A percentile compares a stretch with the other conserved stretches of the same genome.
These are phyloP conservation scores for Termitomyces sp. DNA, from an alignment of 768 basidiomycete genomes.

Conservation along the genomic window DNA sequence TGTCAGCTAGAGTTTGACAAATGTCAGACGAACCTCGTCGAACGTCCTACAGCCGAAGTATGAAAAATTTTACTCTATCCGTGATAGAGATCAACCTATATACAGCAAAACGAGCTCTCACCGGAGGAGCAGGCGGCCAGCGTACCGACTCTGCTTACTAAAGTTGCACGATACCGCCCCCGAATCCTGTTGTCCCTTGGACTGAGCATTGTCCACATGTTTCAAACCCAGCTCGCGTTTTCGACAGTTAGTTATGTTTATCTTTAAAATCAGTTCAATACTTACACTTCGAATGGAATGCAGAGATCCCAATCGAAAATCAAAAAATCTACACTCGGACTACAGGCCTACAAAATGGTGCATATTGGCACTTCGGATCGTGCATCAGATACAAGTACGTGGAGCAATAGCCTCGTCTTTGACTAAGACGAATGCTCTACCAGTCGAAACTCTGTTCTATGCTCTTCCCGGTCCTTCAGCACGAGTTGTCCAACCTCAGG, in stretches of 20 bases:
- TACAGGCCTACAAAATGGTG: constrained; percentile 48
- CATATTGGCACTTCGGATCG: constrained; percentile 21
- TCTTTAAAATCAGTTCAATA: neutral
- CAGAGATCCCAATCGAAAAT: constrained; percentile 4
- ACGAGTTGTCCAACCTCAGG: constrained; percentile 67
- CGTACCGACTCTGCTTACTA: constrained; percentile 54
- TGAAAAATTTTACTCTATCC: neutral
- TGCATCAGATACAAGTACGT: constrained; percentile 3
- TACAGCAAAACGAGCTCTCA: constrained; percentile 51
- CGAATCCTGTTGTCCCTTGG: constrained; percentile 76
- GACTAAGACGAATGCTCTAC: neutral
- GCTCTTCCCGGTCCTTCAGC: constrained; percentile 76
- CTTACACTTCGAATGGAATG: neutral
- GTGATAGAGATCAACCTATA: neutral
- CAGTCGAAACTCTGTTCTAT: constrained; percentile 64
- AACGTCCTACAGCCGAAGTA: constrained; percentile 54
- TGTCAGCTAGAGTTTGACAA: neutral
- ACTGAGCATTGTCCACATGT: constrained; percentile 46
- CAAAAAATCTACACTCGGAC: constrained; percentile 19
- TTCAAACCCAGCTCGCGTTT: constrained; percentile 22
- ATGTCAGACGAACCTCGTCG: constrained; percentile 68
- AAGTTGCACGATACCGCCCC: constrained; percentile 53
- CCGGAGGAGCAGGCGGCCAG: constrained; percentile 41
- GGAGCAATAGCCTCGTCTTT: neutral
- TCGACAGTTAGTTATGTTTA: constrained; percentile 5